Percentiles rank a stretch among this genome's conserved stretches.
Conservation (phyloP, 1,284 basidiomycete genomes). For the Tilletia caries region DNA sequence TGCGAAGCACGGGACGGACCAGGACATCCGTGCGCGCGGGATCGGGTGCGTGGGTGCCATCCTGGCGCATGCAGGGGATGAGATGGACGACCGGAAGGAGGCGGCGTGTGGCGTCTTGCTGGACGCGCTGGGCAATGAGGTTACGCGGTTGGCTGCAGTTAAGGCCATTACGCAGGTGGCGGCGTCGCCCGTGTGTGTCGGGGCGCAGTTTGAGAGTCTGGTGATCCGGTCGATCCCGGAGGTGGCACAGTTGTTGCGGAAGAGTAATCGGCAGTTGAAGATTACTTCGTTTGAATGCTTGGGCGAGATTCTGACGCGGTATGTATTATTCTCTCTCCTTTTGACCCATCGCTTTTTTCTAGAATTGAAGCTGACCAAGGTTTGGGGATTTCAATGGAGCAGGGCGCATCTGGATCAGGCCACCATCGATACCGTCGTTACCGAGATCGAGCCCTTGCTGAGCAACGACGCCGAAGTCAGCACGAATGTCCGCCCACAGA, state of each 20-base stretch:
- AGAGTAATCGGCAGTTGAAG: slow-evolving; percentile 74
- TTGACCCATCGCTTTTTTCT: too few species aligned
- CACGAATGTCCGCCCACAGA: slow-evolving; percentile 36
- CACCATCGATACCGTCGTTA: slow-evolving; percentile 29
- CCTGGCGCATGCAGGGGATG: slow-evolving; percentile 78
- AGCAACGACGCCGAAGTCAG: slow-evolving; percentile 30
- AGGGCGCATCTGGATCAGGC: slow-evolving; percentile 22
- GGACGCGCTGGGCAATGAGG: slow-evolving; percentile 66
- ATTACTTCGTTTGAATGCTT: slow-evolving; percentile 76
- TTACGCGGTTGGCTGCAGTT: slow-evolving; percentile 57
- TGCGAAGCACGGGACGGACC: slow-evolving; percentile 77
- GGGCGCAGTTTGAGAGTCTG: slow-evolving; percentile 14
- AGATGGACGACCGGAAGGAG: slow-evolving; percentile 55
- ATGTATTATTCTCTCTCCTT: slow-evolving; percentile 11
- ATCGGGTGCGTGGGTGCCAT: slow-evolving; percentile 79
- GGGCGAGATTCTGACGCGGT: slow-evolving; percentile 70
- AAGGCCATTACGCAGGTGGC: slow-evolving; percentile 56
- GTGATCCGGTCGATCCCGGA: slow-evolving; percentile 59
- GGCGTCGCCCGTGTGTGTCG: neutral
- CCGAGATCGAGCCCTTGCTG: slow-evolving; percentile 38
- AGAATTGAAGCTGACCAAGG: too few species aligned
- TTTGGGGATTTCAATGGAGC: too few species aligned
- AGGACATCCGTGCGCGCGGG: slow-evolving; percentile 79
- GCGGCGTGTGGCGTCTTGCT: slow-evolving; percentile 66
- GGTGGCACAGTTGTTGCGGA: slow-evolving; percentile 72